phyloP scores from a whole-genome alignment of 495 filamentous ascomycete species.

The Penicillium longicatenatum region DNA sequence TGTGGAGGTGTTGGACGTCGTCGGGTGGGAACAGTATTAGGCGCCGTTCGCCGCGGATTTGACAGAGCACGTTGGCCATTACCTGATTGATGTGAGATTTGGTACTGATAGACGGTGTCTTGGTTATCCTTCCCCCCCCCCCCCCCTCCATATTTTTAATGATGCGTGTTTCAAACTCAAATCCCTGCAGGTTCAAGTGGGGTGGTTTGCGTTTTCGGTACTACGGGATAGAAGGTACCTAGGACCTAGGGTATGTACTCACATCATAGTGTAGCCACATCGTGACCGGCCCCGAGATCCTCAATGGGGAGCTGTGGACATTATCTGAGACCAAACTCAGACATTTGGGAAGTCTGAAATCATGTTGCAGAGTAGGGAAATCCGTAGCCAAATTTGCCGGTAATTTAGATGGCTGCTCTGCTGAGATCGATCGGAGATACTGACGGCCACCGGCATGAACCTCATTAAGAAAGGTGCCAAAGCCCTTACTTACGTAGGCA shows the following conservation, averaged over 20 bases:
- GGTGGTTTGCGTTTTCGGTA: neutral
- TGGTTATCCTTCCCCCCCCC: neutral
- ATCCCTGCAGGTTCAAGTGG: neutral
- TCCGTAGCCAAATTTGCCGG: constrained; percentile 69
- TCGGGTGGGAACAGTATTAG: constrained; percentile 76
- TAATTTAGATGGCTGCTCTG: constrained; percentile 63
- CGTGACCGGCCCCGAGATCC: constrained; percentile 78
- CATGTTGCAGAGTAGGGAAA: constrained; percentile 66
- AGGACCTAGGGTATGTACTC: constrained; percentile 26
- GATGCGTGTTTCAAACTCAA: neutral
- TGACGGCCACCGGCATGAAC: constrained; percentile 62
- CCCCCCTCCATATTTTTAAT: neutral
- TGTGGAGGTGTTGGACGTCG: constrained; percentile 67
- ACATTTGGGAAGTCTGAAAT: constrained; percentile 70
- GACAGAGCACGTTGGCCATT: constrained; percentile 88
- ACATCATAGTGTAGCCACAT: constrained; percentile 96
- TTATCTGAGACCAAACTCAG: constrained; percentile 60
- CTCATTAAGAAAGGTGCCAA: constrained; percentile 67
- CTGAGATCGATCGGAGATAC: constrained; percentile 76
- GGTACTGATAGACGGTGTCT: neutral
- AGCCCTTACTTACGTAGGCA: constrained; percentile 65
- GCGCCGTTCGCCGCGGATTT: constrained; percentile 59
- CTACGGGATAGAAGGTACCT: neutral
- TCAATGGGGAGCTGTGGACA: constrained; percentile 76
- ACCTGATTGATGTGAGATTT: constrained; percentile 49